Percentiles rank a stretch among this genome's conserved stretches.
Evolutionary conservation across 495 filamentous ascomycete species (phyloP).

Genomic region (Penicillium tannophilum): DNA sequence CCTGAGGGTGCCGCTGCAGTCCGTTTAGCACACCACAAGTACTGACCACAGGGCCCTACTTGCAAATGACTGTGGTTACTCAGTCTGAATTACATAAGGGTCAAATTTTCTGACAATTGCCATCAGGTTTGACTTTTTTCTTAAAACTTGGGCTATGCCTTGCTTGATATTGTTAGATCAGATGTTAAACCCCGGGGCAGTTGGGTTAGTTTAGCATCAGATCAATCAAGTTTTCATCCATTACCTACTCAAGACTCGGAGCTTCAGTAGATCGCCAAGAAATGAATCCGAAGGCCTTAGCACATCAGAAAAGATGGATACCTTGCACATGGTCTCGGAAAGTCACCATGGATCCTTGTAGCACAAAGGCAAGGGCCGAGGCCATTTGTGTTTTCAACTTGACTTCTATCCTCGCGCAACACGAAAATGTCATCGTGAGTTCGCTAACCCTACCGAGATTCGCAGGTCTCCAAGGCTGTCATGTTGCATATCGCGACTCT

Average conservation of each 20-base stretch:
- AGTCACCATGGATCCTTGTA: constrained; percentile 17
- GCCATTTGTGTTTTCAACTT: constrained; percentile 16
- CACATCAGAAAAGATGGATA: constrained; percentile 19
- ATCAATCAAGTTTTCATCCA: too few relatives aligned
- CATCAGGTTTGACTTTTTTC: neutral
- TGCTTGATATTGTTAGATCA: too few relatives aligned
- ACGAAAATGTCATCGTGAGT: constrained; percentile 8
- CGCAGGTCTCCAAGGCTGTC: neutral
- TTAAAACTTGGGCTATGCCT: too few relatives aligned
- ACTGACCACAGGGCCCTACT: constrained; percentile 7
- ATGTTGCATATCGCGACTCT: neutral
- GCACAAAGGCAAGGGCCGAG: constrained; percentile 22
- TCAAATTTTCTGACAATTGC: neutral
- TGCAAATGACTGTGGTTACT: constrained; percentile 1
- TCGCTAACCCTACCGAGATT: neutral
- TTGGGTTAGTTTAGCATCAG: too few relatives aligned
- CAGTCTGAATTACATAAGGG: neutral
- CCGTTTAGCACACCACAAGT: constrained; percentile 9
- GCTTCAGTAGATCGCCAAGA: neutral
- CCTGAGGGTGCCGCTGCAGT: constrained; percentile 22
- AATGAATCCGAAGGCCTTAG: neutral
- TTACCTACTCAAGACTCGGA: too few relatives aligned
- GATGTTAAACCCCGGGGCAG: too few relatives aligned
- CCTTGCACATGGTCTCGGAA: constrained; percentile 13
- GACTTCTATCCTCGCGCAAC: constrained; percentile 11